phyloP scores from a whole-genome alignment of 306 rosid genomes.

The Betula pendula region DNA sequence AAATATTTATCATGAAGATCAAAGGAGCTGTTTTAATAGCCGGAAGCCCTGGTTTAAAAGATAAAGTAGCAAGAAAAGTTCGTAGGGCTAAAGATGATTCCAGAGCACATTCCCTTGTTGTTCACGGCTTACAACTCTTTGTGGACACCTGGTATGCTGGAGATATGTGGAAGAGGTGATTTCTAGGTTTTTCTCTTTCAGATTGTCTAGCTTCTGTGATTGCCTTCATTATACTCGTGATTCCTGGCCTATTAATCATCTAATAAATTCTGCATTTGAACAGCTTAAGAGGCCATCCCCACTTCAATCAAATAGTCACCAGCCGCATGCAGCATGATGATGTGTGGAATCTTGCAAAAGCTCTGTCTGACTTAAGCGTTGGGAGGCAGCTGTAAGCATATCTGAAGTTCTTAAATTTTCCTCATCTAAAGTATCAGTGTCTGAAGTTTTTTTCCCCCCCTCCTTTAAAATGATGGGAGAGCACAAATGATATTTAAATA shows the following conservation, averaged over 20 bases:
- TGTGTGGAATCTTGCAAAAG: constrained; percentile 56
- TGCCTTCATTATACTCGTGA: constrained; percentile 19
- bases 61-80: constrained; percentile 59
- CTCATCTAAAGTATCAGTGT: constrained; percentile 16
- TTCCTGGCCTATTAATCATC: constrained; percentile 1
- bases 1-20: constrained; percentile 49
- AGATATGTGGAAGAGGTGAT: constrained; percentile 78
- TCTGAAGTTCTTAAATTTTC: constrained; percentile 21
- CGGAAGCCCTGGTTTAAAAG: constrained; percentile 89
- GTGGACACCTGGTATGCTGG: constrained; percentile 80
- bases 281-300: constrained; percentile 91
- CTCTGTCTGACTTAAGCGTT: constrained; percentile 70
- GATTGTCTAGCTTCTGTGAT: constrained; percentile 23
- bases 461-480: neutral
- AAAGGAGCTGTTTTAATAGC: constrained; percentile 79
- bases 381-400: constrained; percentile 88
- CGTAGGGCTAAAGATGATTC: constrained; percentile 86
- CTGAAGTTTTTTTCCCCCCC: neutral
- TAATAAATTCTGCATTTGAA: constrained; percentile 21
- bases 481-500: neutral
- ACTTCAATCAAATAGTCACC: constrained; percentile 50
- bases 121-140: constrained; percentile 71
- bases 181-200: constrained; percentile 16
- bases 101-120: constrained; percentile 54
- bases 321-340: constrained; percentile 68